A percentile compares a stretch with the other conserved stretches of the same genome.
Evolutionary conservation across 2,329 filamentous ascomycete species (phyloP).

Genomic region (Paraphaeosphaeria sporulosa): DNA sequence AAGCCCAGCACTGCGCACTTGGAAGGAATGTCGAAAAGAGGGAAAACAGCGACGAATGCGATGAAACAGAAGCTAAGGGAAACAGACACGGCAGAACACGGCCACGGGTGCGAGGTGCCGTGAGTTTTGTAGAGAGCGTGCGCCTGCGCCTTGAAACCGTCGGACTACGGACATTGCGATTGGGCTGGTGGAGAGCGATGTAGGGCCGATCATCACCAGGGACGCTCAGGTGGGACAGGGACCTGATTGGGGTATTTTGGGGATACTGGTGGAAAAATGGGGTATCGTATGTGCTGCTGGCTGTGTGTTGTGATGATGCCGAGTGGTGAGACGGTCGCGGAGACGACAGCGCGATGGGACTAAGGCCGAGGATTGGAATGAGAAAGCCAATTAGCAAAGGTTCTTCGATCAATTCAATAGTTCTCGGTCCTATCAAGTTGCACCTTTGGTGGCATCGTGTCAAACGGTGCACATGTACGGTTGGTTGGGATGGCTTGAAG

Average conservation of each 20-base stretch:
- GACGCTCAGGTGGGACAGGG: neutral
- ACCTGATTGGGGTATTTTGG: constrained; percentile 6
- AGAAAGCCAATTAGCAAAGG: neutral
- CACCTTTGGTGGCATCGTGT: neutral
- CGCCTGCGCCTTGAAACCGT: constrained; percentile 11
- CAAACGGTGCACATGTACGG: neutral
- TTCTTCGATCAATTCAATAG: no score
- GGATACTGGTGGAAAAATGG: neutral
- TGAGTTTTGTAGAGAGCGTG: constrained; percentile 10
- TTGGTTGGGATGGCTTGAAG: neutral
- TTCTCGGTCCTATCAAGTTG: no score
- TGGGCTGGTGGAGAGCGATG: neutral
- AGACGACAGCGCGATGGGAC: neutral
- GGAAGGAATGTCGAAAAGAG: constrained; percentile 5
- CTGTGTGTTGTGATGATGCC: constrained; percentile 2
- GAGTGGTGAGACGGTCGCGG: neutral
- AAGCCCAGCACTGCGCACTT: neutral
- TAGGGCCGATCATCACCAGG: constrained; percentile 3
- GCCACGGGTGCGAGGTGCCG: constrained; percentile 5
- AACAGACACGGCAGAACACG: constrained; percentile 1
- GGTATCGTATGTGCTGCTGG: neutral
- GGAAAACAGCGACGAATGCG: constrained; percentile 1
- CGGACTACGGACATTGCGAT: constrained; percentile 14
- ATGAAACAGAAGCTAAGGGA: constrained; percentile 1
- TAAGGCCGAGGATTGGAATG: neutral